Base-by-base conservation (phyloP, 2,329 filamentous ascomycete species). In the Xylariaceae sp. region DNA sequence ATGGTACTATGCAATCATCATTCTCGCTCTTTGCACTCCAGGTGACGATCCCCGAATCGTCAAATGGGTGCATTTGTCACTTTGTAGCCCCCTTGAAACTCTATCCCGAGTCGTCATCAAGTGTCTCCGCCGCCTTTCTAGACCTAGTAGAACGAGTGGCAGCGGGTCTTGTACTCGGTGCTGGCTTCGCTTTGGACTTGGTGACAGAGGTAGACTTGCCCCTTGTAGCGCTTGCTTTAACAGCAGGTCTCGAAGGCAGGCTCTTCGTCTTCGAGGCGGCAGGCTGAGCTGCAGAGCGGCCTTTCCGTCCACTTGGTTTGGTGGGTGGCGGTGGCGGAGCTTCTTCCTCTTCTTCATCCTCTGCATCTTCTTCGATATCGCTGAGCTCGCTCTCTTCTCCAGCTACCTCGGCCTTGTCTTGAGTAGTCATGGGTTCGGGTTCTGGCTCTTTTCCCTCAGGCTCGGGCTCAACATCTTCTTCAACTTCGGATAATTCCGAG, bases 111-210 rank as follows among this genome's bases (percentile, higher is more conserved):
- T 64, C 63, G 16, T 67, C 49, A 6, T 57, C 64, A 19, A 48
- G 64, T 26, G 53, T 49, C 37, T 19, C 40, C 18, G 51, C 57
- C 7, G 55, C 53, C 42, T 53, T 57, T 50, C 62, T 64, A 16
- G 66, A 66, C 32, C 68, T 66, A 23, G 67, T 70, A 48, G 65
- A 61, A 41, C 67, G 67, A n/a, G 67, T 69, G 41, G 48, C 62
- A 14, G 60, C 29, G 14, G 65, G 45, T 32, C 56, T 26, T 4
- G 23, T 26, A n/a, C 9, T 26, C 20, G 67, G 42, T 37, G 58
- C 61, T 16, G 63, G 52, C 46, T 67, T 69, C 2, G 64, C 52
- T 23, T 64, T 62, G 43, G 60, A 44, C 47, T 63, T 65, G 40
- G 48, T 56, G 19, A 61, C 49, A 47, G 59, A 50, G 14, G 63